These are phyloP conservation scores for Mycena latifolia DNA, from an alignment of 768 basidiomycete species.

Conservation along the genomic window DNA sequence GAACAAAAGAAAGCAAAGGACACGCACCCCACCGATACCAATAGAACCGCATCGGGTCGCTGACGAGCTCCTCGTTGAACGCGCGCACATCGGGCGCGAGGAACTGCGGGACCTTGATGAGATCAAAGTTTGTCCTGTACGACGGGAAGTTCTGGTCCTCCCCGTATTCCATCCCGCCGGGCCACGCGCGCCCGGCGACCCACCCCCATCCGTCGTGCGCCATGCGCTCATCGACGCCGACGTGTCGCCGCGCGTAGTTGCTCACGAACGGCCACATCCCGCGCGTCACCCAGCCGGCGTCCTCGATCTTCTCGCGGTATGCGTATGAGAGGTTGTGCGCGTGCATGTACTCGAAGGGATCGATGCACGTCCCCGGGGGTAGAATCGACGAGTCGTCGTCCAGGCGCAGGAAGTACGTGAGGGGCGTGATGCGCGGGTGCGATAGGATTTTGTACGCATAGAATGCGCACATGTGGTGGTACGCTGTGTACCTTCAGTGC, in stretches of 20 bases:
- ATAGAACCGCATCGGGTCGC: constrained; percentile 36
- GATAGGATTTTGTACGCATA: constrained; percentile 36
- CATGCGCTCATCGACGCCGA: constrained; percentile 23
- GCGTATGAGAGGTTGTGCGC: constrained; percentile 31
- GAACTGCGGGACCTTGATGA: constrained; percentile 31
- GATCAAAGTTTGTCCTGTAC: constrained; percentile 36
- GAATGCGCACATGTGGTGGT: constrained; percentile 39
- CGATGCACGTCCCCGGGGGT: constrained; percentile 29
- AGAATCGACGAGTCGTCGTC: constrained; percentile 35
- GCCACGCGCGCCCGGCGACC: constrained; percentile 7
- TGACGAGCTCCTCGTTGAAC: constrained; percentile 31
- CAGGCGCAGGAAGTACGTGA: constrained; percentile 38
- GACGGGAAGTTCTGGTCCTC: constrained; percentile 14
- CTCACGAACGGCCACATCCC: constrained; percentile 35
- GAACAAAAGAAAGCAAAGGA: neutral
- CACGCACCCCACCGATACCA: constrained; percentile 38
- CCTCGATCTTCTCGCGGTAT: constrained; percentile 19
- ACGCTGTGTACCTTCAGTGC: constrained; percentile 18
- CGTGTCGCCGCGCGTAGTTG: constrained; percentile 29
- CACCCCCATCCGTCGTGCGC: constrained; percentile 27
- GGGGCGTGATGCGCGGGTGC: constrained; percentile 33
- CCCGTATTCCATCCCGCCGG: constrained; percentile 10
- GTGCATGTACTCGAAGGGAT: constrained; percentile 38
- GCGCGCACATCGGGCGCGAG: constrained; percentile 28
- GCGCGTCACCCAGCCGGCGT: constrained; percentile 27